Conservation (phyloP, 345 rosid genomes). For the Clarkia xantiana region DNA sequence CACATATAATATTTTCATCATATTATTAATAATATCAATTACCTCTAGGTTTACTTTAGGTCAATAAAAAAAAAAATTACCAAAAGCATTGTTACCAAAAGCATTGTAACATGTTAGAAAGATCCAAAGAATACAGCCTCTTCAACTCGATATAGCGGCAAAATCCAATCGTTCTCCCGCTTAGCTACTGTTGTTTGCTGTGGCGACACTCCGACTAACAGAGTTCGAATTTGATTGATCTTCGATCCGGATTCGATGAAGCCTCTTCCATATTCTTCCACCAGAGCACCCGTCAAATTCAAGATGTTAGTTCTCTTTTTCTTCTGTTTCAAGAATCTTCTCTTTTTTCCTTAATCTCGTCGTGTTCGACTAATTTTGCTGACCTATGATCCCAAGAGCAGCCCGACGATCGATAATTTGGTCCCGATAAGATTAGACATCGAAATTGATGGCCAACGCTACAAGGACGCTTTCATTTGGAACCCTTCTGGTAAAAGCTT, state of each 20-base stretch:
- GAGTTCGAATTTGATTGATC: no score
- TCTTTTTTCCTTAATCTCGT: not conserved
- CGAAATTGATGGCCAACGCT: slow-evolving; percentile 81
- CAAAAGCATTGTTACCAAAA: no score
- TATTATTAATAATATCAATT: no score
- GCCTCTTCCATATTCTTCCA: slow-evolving; percentile 23
- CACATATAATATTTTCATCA: no score
- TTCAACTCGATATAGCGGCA: no score
- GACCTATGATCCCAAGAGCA: slow-evolving; percentile 6
- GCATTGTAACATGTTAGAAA: no score
- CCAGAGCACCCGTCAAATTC: slow-evolving; percentile 59
- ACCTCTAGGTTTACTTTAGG: no score
- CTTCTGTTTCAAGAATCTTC: not conserved
- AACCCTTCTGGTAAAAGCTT: slow-evolving; percentile 55
- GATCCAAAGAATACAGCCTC: no score
- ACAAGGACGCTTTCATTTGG: slow-evolving; percentile 92
- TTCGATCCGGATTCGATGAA: slow-evolving; percentile 20
- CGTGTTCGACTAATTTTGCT: not conserved
- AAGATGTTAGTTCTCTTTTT: slow-evolving; percentile 40
- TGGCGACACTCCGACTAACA: no score
- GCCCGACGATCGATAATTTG: slow-evolving; percentile 81
- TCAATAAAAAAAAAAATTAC: no score
- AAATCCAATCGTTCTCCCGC: no score
- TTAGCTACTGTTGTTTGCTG: no score
- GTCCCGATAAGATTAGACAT: slow-evolving; percentile 85